A percentile compares a stretch with the other conserved stretches of the same genome.
These are phyloP conservation scores for Chimonanthus salicifolius DNA, from an alignment of 164 flowering plant genomes.

Conservation along the genomic window DNA sequence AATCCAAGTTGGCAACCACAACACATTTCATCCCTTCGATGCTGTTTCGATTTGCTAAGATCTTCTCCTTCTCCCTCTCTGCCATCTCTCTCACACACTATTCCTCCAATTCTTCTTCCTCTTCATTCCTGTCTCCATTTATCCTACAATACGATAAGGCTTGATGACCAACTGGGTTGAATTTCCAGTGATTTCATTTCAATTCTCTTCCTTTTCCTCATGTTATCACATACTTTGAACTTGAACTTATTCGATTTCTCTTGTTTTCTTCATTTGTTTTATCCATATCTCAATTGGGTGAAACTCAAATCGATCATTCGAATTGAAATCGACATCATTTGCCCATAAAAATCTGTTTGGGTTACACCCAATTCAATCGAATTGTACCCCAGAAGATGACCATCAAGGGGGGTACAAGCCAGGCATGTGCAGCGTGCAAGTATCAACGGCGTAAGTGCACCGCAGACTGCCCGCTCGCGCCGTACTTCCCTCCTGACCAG, in stretches of 20 bases:
- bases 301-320: not conserved
- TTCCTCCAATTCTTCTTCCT: not conserved
- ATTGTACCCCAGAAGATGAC: conserved; percentile 16
- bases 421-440: conserved; percentile 72
- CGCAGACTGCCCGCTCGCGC: conserved; percentile 49
- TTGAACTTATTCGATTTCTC: not conserved
- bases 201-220: not conserved
- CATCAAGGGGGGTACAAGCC: conserved; percentile 35
- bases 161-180: not conserved
- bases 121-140: not conserved
- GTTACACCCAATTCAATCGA: not conserved
- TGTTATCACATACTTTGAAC: not conserved
- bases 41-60: not conserved
- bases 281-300: not conserved
- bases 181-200: not conserved
- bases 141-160: not conserved
- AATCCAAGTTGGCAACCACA: not conserved
- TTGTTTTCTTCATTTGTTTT: not conserved
- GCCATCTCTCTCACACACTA: not conserved
- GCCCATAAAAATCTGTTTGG: not conserved
- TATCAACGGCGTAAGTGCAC: conserved; percentile 53
- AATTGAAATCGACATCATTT: not conserved
- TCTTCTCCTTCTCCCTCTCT: not conserved
- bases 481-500: conserved; percentile 49
- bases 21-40: not conserved